Evolutionary conservation across 352 stramenopile species (phyloP), one percentile per base, ranked within the genome.

Genomic region (Pythium dissotocum): DNA sequence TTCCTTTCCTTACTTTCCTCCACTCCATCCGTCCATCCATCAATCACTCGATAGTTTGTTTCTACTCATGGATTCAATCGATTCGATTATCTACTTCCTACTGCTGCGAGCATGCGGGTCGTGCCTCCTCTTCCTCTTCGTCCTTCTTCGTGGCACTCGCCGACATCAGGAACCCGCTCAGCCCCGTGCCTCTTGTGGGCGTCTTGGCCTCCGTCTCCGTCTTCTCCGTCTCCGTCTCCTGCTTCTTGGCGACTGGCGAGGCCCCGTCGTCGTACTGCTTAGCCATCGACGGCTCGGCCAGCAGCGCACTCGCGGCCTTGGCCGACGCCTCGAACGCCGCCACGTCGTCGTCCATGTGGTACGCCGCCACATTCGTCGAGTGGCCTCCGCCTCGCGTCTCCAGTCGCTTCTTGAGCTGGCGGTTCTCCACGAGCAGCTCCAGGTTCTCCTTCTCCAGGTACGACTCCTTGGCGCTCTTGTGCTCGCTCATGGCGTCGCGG

Each of bases 371-470:
- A 28, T 14, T 12, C 42, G 14, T 13, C 16, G 40, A 9, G 16
- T 26, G 32, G n/a, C 24, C 40, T 5, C 10, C 18, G 4, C 26
- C 60, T 4, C 67, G 65, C 21, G 49, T 49, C 38, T 82, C 75
- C 38, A 91, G 71, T 0, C 58, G 76, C 58, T 86, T 86, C 57
- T 86, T 86, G 14, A 89, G 70, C 54, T 80, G 67, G 4, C 84
- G 79, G 58, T 77, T 86, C 59, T 90, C 77, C 24, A 90, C 78
- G 7, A 86, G 75, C 40, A 90, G 73, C 57, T 89, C 76, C 26
- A 90, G 55, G 53, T 90, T 90, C 65, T 89, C 80, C 53, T 90
- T 87, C 63, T 89, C 82, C 24, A 92, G 69, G 38, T 78, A 89
- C 61, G 80, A 76, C 14, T 86, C 73, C 35, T 82, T 82, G 6